Evolutionary conservation across 495 filamentous ascomycete species (phyloP).

Genomic region (Penicillium odoratum): DNA sequence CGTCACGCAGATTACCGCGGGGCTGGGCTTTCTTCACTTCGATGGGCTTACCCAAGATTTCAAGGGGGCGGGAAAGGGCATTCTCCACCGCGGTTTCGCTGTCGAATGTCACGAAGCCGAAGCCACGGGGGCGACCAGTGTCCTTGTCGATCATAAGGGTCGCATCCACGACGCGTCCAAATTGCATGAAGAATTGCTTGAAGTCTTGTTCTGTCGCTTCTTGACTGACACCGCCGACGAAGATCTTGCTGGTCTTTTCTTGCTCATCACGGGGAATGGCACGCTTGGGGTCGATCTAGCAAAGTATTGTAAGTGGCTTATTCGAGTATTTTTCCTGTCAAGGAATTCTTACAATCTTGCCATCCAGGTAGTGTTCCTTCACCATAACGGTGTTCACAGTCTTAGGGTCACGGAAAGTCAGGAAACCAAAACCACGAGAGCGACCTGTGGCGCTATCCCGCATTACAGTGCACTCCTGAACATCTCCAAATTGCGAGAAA

Average conservation of each 20-base stretch:
- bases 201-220: constrained; percentile 95
- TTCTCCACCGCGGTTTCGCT: constrained; percentile 93
- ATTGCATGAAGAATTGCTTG: constrained; percentile 93
- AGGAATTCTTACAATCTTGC: constrained; percentile 80
- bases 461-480: constrained; percentile 98
- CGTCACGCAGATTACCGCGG: constrained; percentile 88
- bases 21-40: constrained; percentile 99
- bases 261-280: constrained; percentile 98
- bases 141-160: constrained; percentile 99
- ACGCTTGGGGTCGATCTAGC: constrained; percentile 93
- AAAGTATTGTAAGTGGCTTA: constrained; percentile 24
- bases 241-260: constrained; percentile 96
- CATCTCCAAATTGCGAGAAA: constrained; percentile 97
- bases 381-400: constrained; percentile 99
- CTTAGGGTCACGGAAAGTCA: constrained; percentile 96
- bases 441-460: constrained; percentile 90
- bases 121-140: constrained; percentile 90
- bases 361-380: constrained; percentile 96
- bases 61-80: constrained; percentile 76
- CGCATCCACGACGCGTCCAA: constrained; percentile 92
- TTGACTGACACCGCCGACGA: constrained; percentile 96
- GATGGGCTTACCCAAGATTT: constrained; percentile 92
- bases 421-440: constrained; percentile 93
- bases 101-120: constrained; percentile 99
- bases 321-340: constrained; percentile 2